phyloP scores from a whole-genome alignment of 371 early-diverging fungal genomes.

The Catenaria anguillulae region DNA sequence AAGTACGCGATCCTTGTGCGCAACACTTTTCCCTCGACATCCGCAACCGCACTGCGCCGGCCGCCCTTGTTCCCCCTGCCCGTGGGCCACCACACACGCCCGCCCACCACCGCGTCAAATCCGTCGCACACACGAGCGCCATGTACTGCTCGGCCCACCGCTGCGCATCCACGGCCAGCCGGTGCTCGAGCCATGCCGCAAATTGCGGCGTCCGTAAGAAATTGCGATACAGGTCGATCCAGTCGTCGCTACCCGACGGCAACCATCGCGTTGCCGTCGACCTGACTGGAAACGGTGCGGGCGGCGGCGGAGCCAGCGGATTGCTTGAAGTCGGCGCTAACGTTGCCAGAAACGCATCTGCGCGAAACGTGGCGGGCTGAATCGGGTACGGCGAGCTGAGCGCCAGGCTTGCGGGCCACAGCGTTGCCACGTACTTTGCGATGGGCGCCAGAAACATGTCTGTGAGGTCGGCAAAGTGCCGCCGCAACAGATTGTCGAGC shows the following conservation, averaged over 20 bases:
- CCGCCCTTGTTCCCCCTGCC: too few species aligned
- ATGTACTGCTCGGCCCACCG: not conserved
- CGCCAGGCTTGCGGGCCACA: constrained; percentile 49
- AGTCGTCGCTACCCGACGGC: constrained; percentile 17
- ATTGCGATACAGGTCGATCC: constrained; percentile 59
- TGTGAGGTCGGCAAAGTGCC: constrained; percentile 84
- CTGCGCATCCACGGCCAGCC: not conserved
- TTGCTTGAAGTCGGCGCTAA: constrained; percentile 11
- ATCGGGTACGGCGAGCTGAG: constrained; percentile 2
- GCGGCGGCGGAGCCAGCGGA: too few species aligned
- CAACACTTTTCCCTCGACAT: too few species aligned
- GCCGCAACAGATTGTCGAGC: constrained; percentile 73
- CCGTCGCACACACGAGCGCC: not conserved
- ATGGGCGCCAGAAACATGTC: constrained; percentile 88
- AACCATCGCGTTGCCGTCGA: constrained; percentile 21
- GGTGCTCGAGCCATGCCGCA: constrained; percentile 64
- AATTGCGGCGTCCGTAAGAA: constrained; percentile 88
- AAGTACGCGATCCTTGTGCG: too few species aligned
- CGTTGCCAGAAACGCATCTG: constrained; percentile 21
- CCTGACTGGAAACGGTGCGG: not conserved
- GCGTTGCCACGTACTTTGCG: constrained; percentile 74
- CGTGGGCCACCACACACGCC: too few species aligned
- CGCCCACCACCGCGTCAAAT: not conserved
- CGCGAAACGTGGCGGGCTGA: constrained; percentile 27
- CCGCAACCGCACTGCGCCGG: too few species aligned